Percentiles rank a stretch among this genome's conserved stretches.
These are phyloP conservation scores for Lasiosphaeria ovina DNA, from an alignment of 495 filamentous ascomycete species.

Conservation along the genomic window DNA sequence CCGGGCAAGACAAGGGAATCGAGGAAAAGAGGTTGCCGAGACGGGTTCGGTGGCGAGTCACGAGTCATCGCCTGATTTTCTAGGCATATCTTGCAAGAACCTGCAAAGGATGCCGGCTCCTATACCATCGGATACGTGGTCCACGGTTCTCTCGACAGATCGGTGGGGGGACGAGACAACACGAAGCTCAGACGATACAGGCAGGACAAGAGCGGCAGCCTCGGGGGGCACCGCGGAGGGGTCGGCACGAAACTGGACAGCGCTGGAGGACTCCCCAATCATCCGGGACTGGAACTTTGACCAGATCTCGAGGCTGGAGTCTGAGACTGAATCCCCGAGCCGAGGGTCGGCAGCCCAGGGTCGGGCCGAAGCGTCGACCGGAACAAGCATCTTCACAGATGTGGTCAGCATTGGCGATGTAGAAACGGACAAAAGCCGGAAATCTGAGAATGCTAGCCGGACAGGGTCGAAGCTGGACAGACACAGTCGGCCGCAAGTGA, in stretches of 20 bases:
- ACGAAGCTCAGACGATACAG: slow-evolving; percentile 8
- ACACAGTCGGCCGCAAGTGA: slow-evolving; percentile 9
- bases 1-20: not conserved
- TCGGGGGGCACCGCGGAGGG: not conserved
- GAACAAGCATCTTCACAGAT: no score
- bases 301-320: not conserved
- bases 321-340: not conserved
- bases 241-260: slow-evolving; percentile 18
- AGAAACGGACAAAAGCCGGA: not conserved
- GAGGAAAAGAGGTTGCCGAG: not conserved
- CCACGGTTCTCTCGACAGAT: slow-evolving; percentile 13
- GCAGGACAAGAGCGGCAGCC: no score
- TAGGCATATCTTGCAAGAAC: slow-evolving; percentile 37
- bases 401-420: not conserved
- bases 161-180: slow-evolving; percentile 22
- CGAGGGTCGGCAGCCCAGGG: not conserved
- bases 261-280: slow-evolving; percentile 19
- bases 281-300: slow-evolving; percentile 11
- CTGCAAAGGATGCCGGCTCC: slow-evolving; percentile 23
- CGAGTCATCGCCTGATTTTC: slow-evolving; percentile 21
- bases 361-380: not conserved
- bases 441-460: not conserved
- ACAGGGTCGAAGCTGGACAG: not conserved
- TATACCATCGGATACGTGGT: slow-evolving; percentile 21
- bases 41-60: not conserved